These are phyloP conservation scores for Verticillium dahliae DNA, from an alignment of 2,329 filamentous ascomycete species.

Conservation along the genomic window DNA sequence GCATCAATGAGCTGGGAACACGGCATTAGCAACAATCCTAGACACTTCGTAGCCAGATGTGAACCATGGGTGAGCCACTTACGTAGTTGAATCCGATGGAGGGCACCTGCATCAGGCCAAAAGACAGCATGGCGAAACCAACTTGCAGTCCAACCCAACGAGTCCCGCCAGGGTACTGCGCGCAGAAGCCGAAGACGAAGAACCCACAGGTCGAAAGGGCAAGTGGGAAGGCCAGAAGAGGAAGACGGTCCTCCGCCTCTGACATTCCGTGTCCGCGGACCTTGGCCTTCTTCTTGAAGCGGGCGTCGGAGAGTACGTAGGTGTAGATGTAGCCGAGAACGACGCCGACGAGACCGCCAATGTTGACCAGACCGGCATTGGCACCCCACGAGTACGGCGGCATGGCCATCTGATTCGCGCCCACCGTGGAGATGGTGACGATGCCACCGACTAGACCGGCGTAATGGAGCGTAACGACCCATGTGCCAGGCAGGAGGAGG, in stretches of 20 bases:
- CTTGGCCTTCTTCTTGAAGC: conserved; percentile 14
- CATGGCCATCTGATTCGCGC: conserved; percentile 18
- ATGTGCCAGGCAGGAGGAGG: conserved; percentile 22
- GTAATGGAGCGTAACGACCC: conserved; percentile 30
- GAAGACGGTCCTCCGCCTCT: conserved; percentile 26
- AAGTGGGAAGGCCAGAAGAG: conserved; percentile 21
- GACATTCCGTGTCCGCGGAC: conserved; percentile 18
- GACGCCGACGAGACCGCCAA: conserved; percentile 24
- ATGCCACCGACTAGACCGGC: conserved; percentile 27
- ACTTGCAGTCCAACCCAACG: conserved; percentile 26
- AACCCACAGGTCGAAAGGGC: conserved; percentile 23
- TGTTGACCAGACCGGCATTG: conserved; percentile 25
- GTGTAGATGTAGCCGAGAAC: conserved; percentile 21
- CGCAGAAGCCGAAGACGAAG: conserved; percentile 29
- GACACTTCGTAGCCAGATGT: conserved; percentile 24
- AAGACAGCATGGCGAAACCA: conserved; percentile 27
- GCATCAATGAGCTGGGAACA: conserved; percentile 31
- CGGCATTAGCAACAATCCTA: conserved; percentile 15
- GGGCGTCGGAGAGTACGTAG: conserved; percentile 14
- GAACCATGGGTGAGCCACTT: conserved; percentile 4
- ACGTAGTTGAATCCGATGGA: conserved; percentile 29
- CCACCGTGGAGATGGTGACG: conserved; percentile 26
- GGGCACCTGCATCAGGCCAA: conserved; percentile 31
- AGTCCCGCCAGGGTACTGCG: conserved; percentile 19
- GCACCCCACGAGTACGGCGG: conserved; percentile 27